A percentile compares a stretch with the other conserved stretches of the same genome.
These are phyloP conservation scores for Lasiodiplodia hormozganensis DNA, from an alignment of 2,329 filamentous ascomycete species.

Conservation along the genomic window DNA sequence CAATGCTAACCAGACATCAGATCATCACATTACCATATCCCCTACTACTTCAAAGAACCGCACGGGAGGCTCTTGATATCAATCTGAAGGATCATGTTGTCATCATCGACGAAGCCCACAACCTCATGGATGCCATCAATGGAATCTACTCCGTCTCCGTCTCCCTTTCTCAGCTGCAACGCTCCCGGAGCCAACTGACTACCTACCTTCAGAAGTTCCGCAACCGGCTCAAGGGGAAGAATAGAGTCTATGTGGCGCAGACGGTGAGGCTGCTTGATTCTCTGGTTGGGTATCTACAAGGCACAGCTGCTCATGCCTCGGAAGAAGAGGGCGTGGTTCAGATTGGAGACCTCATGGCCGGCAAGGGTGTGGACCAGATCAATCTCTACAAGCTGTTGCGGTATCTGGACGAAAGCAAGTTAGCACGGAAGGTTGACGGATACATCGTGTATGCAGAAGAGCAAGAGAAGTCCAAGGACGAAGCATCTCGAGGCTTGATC, in stretches of 20 bases:
- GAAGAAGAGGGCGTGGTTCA: conserved; percentile 71
- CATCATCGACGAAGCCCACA: conserved; percentile 98
- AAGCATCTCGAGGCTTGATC: conserved; percentile 26
- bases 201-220: conserved; percentile 88
- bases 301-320: conserved; percentile 49
- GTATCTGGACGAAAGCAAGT: conserved; percentile 89
- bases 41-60: conserved; percentile 82
- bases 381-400: conserved; percentile 87
- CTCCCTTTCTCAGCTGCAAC: conserved; percentile 73
- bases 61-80: conserved; percentile 85
- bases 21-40: conserved; percentile 94
- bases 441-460: conserved; percentile 72
- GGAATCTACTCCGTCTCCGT: conserved; percentile 84
- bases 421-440: conserved; percentile 93
- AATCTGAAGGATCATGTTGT: conserved; percentile 87
- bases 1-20: conserved; percentile 41
- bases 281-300: conserved; percentile 71
- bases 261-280: conserved; percentile 84
- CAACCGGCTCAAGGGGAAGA: conserved; percentile 86
- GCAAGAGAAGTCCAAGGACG: conserved; percentile 41
- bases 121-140: conserved; percentile 93
- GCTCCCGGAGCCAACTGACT: conserved; percentile 76
- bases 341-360: conserved; percentile 74
- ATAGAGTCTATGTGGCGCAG: conserved; percentile 89
- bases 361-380: conserved; percentile 92